Base-by-base conservation (phyloP, 2,329 filamentous ascomycete genomes). In the Orbilia brochopaga region DNA sequence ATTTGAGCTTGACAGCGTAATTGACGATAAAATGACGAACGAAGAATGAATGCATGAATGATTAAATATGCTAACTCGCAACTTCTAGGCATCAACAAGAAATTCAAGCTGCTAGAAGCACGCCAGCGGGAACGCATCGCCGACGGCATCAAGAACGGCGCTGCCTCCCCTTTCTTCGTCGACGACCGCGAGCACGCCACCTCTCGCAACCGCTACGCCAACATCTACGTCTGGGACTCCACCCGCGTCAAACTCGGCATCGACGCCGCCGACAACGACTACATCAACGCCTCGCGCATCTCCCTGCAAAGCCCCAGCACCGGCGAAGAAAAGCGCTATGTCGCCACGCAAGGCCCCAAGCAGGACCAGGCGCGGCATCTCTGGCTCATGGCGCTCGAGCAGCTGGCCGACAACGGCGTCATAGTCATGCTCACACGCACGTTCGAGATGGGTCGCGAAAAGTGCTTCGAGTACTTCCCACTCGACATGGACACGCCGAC, bases 381-480 rank as follows among this genome's bases (percentile, higher is more conserved):
- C 75, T 99, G 93, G 90, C 90, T 94, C 78, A 99, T 99, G 94
- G 83, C 97, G 37, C 90, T 90, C 78, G 88, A 95, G 77, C 91
- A 95, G 79, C 86, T 83, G n/a, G 80, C 80, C 24, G 87, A 88
- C 51, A 86, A 89, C 1, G 91, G 87, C 0, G 91, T 97, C 64
- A 88, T 97, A 59, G 88, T 97, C 65, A 97, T 97, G 90, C 85
- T 99, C 73, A 99, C 93, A 1, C 91, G 92, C 78, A 93, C 91
- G 24, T 84, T 90, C 77, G 93, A 97, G 79, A 83, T 85, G 32
- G 85, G 86, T 66, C 82, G 85, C 76, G 87, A 95, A 79, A 96
- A 97, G 79, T 97, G 93, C 80, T 91, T 86, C 75, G 90, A 88
- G 50, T 99, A 99, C 80, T 97, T 92, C 75, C 92, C 92, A 0